These are phyloP conservation scores for Lodderomyces metapsilosis DNA, from an alignment of 1,139 yeast species.

Conservation along the genomic window DNA sequence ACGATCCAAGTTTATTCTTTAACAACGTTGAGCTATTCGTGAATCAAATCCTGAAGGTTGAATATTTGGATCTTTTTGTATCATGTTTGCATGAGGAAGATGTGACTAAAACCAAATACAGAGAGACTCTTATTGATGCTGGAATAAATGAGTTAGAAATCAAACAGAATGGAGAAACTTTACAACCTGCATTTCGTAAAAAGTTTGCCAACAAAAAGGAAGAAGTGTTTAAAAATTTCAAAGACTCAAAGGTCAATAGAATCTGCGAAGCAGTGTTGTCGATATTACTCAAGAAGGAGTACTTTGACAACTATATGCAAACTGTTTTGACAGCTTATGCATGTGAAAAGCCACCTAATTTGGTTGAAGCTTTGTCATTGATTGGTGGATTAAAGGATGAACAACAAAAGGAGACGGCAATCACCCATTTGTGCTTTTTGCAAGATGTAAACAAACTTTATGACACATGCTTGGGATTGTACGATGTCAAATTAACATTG, in stretches of 20 bases:
- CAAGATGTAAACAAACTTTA: conserved; percentile 86
- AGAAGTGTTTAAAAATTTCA: conserved; percentile 27
- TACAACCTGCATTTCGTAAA: conserved; percentile 18
- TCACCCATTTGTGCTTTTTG: conserved; percentile 84
- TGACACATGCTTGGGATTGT: conserved; percentile 75
- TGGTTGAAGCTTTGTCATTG: conserved; percentile 67
- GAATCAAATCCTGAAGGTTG: conserved; percentile 66
- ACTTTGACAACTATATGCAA: conserved; percentile 62
- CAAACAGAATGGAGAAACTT: conserved; percentile 11
- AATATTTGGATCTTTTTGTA: conserved; percentile 80
- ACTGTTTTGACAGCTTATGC: conserved; percentile 89
- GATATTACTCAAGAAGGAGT: conserved; percentile 52
- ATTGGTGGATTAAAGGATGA: conserved; percentile 49
- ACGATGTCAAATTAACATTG: conserved; percentile 78
- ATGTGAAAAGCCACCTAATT: conserved; percentile 84
- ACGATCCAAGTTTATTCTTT: conserved; percentile 68
- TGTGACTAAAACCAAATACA: conserved; percentile 79
- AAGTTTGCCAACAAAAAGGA: conserved; percentile 34
- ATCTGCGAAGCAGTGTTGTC: conserved; percentile 71
- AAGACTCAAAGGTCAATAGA: conserved; percentile 65
- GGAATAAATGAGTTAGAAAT: conserved; percentile 14
- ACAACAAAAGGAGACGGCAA: conserved; percentile 58
- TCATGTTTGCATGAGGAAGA: conserved; percentile 87
- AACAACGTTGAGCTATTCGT: conserved; percentile 68
- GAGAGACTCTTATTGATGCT: conserved; percentile 55